phyloP scores from a whole-genome alignment of 106 monocot genomes.

The Amphibolis antarctica region DNA sequence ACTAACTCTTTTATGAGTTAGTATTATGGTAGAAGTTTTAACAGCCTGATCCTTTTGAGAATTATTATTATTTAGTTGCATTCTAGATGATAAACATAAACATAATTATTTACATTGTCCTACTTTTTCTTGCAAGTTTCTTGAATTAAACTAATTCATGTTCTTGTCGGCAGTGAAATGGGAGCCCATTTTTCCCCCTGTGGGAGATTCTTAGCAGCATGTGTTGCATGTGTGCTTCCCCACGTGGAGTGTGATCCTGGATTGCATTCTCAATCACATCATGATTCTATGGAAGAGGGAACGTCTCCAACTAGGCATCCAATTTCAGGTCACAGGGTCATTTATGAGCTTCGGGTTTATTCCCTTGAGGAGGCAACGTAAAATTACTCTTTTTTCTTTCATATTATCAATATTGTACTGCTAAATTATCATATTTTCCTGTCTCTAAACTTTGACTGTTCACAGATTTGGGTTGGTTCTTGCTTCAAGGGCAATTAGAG shows the following conservation, averaged over 20 bases:
- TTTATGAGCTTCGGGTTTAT: conserved; percentile 94
- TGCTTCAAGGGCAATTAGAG: conserved; percentile 89
- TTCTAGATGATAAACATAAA: neutral
- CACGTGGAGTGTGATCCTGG: conserved; percentile 66
- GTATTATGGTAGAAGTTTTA: too few relatives aligned
- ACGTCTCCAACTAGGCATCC: conserved; percentile 90
- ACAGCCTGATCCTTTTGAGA: too few relatives aligned
- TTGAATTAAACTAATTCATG: neutral
- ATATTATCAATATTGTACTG: neutral
- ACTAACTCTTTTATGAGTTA: too few relatives aligned
- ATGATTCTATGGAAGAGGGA: conserved; percentile 40
- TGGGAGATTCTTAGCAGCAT: conserved; percentile 89
- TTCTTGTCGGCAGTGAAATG: conserved; percentile 74
- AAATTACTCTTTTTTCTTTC: conserved; percentile 1
- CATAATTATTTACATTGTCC: neutral
- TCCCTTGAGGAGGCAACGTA: conserved; percentile 94
- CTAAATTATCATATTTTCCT: neutral
- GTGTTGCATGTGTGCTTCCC: conserved; percentile 91
- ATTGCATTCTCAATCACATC: conserved; percentile 41
- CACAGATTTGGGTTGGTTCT: conserved; percentile 70
- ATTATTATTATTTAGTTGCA: too few relatives aligned
- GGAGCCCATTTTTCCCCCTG: conserved; percentile 97
- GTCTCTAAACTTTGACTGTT: neutral
- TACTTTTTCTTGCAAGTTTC: neutral
- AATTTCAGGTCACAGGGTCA: conserved; percentile 62